Conservation (phyloP, 441 rosid species). For the Brassica balearica region DNA sequence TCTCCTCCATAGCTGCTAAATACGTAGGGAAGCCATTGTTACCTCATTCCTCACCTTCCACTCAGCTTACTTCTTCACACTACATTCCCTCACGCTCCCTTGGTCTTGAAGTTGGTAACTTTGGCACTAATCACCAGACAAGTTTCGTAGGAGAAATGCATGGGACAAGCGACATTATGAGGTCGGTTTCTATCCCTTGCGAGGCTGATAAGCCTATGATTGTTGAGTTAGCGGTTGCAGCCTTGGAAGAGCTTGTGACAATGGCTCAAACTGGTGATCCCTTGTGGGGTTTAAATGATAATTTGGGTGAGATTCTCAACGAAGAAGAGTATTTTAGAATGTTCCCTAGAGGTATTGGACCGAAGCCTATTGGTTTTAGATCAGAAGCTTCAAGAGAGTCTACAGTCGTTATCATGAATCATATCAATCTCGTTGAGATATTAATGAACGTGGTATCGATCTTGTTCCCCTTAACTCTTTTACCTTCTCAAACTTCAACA, state of each 20-base stretch:
- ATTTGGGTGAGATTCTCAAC: conserved; percentile 51
- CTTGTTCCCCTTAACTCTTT: conserved; percentile 9
- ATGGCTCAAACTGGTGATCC: conserved; percentile 83
- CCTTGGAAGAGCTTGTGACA: conserved; percentile 87
- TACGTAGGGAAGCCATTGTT: conserved; percentile 74
- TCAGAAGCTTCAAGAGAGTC: conserved; percentile 75
- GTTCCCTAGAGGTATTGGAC: conserved; percentile 75
- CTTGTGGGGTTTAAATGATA: conserved; percentile 65
- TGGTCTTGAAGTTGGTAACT: conserved; percentile 62
- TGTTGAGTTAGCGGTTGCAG: conserved; percentile 87
- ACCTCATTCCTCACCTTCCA: conserved; percentile 52
- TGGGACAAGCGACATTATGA: conserved; percentile 61
- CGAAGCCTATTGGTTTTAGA: conserved; percentile 69
- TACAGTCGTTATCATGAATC: conserved; percentile 78
- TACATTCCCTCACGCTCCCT: conserved; percentile 52
- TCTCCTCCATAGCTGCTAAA: conserved; percentile 81
- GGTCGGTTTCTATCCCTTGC: conserved; percentile 61
- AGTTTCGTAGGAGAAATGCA: conserved; percentile 72
- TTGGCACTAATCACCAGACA: conserved; percentile 47
- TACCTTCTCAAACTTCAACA: not conserved
- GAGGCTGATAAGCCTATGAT: conserved; percentile 87
- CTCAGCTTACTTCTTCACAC: conserved; percentile 56
- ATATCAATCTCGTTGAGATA: conserved; percentile 80
- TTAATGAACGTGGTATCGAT: conserved; percentile 82
- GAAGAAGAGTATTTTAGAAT: conserved; percentile 74